phyloP scores from a whole-genome alignment of 2,329 filamentous ascomycete genomes.

The Knoxdaviesia capensis region DNA sequence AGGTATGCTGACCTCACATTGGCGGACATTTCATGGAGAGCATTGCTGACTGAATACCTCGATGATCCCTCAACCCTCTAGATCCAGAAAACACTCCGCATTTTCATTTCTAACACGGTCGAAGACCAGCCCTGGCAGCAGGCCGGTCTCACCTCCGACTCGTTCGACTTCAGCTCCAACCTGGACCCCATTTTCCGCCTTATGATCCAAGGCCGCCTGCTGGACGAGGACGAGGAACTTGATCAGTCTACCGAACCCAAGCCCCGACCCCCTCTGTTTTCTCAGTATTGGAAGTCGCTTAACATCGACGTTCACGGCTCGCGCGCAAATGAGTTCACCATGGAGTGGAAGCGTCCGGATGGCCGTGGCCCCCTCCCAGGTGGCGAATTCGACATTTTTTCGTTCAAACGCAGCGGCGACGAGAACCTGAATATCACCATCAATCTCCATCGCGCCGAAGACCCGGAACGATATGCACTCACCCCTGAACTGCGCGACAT shows the following conservation, averaged over 20 bases:
- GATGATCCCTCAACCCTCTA: conserved; percentile 35
- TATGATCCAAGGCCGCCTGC: conserved; percentile 72
- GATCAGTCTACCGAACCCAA: conserved; percentile 12
- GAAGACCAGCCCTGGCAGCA: conserved; percentile 87
- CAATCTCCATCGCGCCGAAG: conserved; percentile 68
- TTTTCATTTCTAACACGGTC: conserved; percentile 90
- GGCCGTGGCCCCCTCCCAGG: conserved; percentile 15
- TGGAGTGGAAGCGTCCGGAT: conserved; percentile 78
- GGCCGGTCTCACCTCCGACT: conserved; percentile 41
- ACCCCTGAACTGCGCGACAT: conserved; percentile 65
- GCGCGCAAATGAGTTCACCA: conserved; percentile 31
- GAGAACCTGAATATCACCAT: conserved; percentile 84
- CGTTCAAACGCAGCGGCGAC: conserved; percentile 80
- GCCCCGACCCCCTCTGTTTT: conserved; percentile 34
- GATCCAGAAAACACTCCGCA: conserved; percentile 41
- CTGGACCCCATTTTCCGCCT: conserved; percentile 68
- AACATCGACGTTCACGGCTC: conserved; percentile 52
- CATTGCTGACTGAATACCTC: neutral
- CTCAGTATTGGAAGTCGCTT: conserved; percentile 67
- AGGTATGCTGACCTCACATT: conserved; percentile 21
- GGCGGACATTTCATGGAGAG: too few relatives aligned
- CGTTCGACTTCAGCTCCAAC: conserved; percentile 64
- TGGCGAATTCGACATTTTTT: conserved; percentile 71
- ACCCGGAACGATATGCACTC: conserved; percentile 65
- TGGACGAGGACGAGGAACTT: conserved; percentile 25